Conservation (phyloP, 441 rosid genomes). For the Gossypium schwendimanii region DNA sequence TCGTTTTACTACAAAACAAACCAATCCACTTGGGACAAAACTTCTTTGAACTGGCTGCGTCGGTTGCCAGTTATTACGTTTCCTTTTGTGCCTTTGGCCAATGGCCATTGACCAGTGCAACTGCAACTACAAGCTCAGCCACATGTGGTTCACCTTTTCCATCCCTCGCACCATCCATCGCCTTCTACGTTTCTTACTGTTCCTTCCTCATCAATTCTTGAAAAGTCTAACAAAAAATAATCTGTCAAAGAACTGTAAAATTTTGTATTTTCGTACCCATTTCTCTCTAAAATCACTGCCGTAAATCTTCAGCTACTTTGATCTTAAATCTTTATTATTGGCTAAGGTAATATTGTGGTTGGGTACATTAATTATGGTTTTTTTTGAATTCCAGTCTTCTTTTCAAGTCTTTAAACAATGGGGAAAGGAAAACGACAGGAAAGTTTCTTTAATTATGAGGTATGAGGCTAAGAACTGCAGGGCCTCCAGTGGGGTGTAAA, state of each 20-base stretch:
- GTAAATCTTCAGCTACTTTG: neutral
- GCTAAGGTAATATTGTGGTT: neutral
- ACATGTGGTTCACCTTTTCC: neutral
- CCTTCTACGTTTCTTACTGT: neutral
- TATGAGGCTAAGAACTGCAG: neutral
- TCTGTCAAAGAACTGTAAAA: neutral
- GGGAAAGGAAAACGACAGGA: neutral
- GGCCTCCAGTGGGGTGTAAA: constrained; percentile 3
- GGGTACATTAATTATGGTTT: neutral
- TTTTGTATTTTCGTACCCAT: neutral
- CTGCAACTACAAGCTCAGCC: neutral
- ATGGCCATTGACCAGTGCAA: neutral
- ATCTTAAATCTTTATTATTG: constrained; percentile 3
- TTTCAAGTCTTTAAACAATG: neutral
- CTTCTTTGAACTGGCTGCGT: neutral
- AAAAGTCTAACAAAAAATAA: neutral
- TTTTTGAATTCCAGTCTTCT: neutral
- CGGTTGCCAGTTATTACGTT: neutral
- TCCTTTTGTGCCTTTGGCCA: neutral
- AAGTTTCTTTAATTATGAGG: constrained; percentile 2
- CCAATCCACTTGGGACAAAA: neutral
- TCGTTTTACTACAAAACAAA: neutral
- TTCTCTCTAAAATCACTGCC: neutral
- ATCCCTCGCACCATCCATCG: neutral
- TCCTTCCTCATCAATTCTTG: neutral